Base-by-base conservation (phyloP, 192 early-diverging fungal genomes). In the Coemansia sp. region DNA sequence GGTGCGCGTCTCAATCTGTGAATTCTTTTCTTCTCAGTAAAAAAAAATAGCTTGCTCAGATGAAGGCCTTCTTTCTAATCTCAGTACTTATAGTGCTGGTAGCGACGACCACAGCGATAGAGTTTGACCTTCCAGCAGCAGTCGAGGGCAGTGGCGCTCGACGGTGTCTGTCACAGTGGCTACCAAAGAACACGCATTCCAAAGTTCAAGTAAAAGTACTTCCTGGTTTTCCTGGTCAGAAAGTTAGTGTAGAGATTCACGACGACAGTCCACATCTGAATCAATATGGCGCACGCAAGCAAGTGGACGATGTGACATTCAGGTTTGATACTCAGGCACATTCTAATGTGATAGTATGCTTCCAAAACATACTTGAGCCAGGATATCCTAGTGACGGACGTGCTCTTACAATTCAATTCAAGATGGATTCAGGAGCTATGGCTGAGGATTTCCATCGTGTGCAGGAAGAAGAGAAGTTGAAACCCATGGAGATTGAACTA, bases 401-500 rank as follows among this genome's bases (percentile, higher is more conserved):
- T 30, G 48, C 74, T 47, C 85, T 89, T 34, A 82, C 83, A 12
- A 81, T 97, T 65, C 85, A 90, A 63, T 70, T 97, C 23, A 88
- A 88, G 54, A 85, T 95, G 55, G 88, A 92, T 38, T 87, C 93
- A 30, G 94, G 94, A 30, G 91, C 93, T 19, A 90, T 93, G 71
- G 89, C 93, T 21, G 83, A 89, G 56, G 95, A 95, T 59, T 85
- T 85, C 56, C 63, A 75, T 48, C 86, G 86, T 62, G 48, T 92
- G 50, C 85, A 85, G 34, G 83, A 86, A 56, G 76, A 88, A 26
- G 90, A 95, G 72, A 92, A 94, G 71, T 75, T 97, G 21, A 85
- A 85, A 69, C 95, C 95, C 23, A 77, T 94, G 69, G 95, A 97
- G 74, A 58, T 90, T n/a, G 95, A 96, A 78, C 71, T 97, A 23